Evolutionary conservation across 257 asterid genomes (phyloP).

Genomic region (Solanum pimpinellifolium): DNA sequence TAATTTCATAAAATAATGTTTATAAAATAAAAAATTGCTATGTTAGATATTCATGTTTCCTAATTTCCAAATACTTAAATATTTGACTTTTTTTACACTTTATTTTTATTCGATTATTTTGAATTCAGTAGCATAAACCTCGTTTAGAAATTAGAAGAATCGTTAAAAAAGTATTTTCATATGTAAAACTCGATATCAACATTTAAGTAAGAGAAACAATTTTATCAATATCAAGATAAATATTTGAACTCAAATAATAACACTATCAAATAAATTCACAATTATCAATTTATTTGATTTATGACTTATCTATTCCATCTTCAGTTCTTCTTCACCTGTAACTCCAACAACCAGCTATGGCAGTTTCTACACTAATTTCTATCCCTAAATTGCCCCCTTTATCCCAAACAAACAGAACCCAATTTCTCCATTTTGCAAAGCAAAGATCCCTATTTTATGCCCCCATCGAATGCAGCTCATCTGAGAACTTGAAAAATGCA

Average conservation of each 20-base stretch:
- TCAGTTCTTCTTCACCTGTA: background rate
- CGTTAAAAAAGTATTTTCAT: too few species aligned
- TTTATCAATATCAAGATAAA: rapidly evolving
- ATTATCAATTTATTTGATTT: background rate
- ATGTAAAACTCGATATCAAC: too few species aligned
- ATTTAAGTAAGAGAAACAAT: background rate
- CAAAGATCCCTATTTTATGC: background rate
- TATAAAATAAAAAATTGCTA: background rate
- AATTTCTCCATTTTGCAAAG: background rate
- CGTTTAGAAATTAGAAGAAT: too few species aligned
- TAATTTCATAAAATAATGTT: background rate
- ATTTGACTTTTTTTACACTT: background rate
- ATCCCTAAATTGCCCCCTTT: conserved; percentile 8
- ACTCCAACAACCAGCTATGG: conserved; percentile 15
- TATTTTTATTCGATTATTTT: too few species aligned
- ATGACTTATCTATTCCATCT: background rate
- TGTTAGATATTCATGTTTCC: background rate
- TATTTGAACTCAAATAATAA: background rate
- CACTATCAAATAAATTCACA: background rate
- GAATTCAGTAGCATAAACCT: rapidly evolving
- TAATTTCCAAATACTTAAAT: background rate
- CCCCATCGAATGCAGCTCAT: background rate
- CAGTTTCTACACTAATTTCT: conserved; percentile 7
- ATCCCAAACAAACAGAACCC: conserved; percentile 15
- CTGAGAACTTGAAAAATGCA: conserved; percentile 11